Conservation (phyloP, 1,139 yeast species). For the Saccharomycopsis phalli region DNA sequence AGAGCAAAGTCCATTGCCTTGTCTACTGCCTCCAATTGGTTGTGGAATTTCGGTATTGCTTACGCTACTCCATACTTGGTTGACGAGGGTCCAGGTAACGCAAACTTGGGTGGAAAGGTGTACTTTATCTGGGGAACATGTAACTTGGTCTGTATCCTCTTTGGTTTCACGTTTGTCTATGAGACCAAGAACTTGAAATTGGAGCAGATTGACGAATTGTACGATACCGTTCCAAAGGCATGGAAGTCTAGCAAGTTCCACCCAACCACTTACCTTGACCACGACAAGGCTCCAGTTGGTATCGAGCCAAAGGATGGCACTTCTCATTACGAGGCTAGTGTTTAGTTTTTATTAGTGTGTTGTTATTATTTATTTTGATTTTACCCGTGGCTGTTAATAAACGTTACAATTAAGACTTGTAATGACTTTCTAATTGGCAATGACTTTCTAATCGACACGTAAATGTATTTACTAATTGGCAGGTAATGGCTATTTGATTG, state of each 20-base stretch:
- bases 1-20: constrained; percentile 76
- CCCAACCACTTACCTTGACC: constrained; percentile 9
- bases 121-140: constrained; percentile 74
- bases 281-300: not conserved
- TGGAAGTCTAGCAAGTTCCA: constrained; percentile 25
- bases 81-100: constrained; percentile 56
- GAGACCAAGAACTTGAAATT: constrained; percentile 70
- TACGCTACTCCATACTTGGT: constrained; percentile 65
- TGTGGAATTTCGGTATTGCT: constrained; percentile 70
- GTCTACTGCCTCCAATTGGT: constrained; percentile 73
- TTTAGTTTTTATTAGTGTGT: too few species aligned
- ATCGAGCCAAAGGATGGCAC: constrained; percentile 8
- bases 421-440: too few species aligned
- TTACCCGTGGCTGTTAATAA: too few species aligned
- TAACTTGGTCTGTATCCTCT: constrained; percentile 50
- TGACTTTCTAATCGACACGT: too few species aligned
- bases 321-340: constrained; percentile 12
- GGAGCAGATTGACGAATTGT: constrained; percentile 69
- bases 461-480: too few species aligned
- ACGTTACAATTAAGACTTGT: too few species aligned
- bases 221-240: constrained; percentile 33
- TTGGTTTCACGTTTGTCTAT: constrained; percentile 53
- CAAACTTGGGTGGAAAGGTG: constrained; percentile 58
- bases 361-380: too few species aligned
- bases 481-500: too few species aligned